A percentile compares a stretch with the other conserved stretches of the same genome.
Evolutionary conservation across 352 stramenopile species (phyloP).

Genomic region (Pilasporangium apinafurcum): DNA sequence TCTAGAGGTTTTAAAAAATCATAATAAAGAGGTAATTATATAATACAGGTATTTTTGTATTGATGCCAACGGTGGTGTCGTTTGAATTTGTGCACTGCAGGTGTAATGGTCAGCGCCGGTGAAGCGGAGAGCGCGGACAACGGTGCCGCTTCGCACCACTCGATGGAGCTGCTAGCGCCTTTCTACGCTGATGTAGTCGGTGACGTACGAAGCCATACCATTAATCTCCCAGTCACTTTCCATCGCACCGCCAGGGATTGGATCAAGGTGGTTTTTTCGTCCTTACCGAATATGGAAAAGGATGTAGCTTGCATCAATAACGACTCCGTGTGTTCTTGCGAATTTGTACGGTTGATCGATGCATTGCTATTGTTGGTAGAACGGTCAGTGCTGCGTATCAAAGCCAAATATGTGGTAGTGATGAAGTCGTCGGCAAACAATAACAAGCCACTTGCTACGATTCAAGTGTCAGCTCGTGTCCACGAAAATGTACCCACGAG

Average conservation of each 20-base stretch:
- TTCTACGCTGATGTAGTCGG: slow-evolving; percentile 3
- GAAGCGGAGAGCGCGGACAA: background rate
- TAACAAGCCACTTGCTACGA: slow-evolving; percentile 24
- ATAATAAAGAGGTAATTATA: too few species aligned
- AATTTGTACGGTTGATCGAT: slow-evolving; percentile 39
- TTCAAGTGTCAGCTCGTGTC: slow-evolving; percentile 40
- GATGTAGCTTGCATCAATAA: slow-evolving; percentile 42
- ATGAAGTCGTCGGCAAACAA: slow-evolving; percentile 7
- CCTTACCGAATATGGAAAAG: slow-evolving; percentile 14
- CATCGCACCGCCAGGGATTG: slow-evolving; percentile 16
- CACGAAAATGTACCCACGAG: slow-evolving; percentile 17
- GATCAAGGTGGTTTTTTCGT: slow-evolving; percentile 27
- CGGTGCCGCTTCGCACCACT: background rate
- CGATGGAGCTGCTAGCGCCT: slow-evolving; percentile 7
- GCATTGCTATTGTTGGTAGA: slow-evolving; percentile 38
- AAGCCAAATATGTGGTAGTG: slow-evolving; percentile 42
- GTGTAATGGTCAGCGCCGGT: too few species aligned
- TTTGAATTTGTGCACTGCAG: too few species aligned
- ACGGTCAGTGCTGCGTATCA: slow-evolving; percentile 21
- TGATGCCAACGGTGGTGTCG: too few species aligned
- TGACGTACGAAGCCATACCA: background rate
- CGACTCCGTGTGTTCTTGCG: slow-evolving; percentile 29
- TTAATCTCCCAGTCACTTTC: slow-evolving; percentile 15
- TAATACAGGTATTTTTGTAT: too few species aligned
- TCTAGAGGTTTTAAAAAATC: too few species aligned